These are phyloP conservation scores for Fusarium tupiense DNA, from an alignment of 2,329 filamentous ascomycete species.

Conservation along the genomic window DNA sequence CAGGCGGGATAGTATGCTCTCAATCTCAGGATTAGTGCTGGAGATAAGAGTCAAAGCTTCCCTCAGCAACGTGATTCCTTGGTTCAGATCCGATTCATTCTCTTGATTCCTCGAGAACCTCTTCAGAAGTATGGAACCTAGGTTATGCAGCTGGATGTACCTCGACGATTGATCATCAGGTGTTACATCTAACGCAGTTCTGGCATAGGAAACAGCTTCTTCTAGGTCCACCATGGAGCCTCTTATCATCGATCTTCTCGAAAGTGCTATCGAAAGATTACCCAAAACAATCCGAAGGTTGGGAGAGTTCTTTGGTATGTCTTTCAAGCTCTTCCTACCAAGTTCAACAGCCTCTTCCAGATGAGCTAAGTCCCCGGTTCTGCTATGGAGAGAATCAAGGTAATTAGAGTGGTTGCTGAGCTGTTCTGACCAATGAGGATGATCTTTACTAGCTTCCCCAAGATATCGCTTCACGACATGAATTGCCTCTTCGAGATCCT, in stretches of 20 bases:
- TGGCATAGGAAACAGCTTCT: not conserved
- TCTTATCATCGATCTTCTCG: not conserved
- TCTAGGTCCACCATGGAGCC: not conserved
- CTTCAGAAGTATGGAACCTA: not conserved
- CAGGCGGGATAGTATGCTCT: not conserved
- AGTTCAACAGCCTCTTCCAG: not conserved
- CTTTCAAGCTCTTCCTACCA: not conserved
- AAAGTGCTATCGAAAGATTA: not conserved
- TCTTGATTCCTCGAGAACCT: not conserved
- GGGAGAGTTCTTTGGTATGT: fast-evolving
- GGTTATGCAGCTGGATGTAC: not conserved
- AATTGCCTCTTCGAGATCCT: not conserved
- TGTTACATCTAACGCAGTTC: not conserved
- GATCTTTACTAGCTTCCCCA: not conserved
- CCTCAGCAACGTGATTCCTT: not conserved
- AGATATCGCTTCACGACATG: fast-evolving
- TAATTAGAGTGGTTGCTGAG: not conserved
- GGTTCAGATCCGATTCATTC: not conserved
- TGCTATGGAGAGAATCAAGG: not conserved
- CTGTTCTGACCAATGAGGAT: not conserved
- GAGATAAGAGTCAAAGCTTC: not conserved
- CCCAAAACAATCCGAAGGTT: not conserved
- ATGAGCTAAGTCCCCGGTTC: not conserved
- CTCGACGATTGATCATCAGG: fast-evolving
- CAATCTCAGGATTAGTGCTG: not conserved